Conservation (phyloP, 345 rosid genomes). For the Dovyalis caffra region DNA sequence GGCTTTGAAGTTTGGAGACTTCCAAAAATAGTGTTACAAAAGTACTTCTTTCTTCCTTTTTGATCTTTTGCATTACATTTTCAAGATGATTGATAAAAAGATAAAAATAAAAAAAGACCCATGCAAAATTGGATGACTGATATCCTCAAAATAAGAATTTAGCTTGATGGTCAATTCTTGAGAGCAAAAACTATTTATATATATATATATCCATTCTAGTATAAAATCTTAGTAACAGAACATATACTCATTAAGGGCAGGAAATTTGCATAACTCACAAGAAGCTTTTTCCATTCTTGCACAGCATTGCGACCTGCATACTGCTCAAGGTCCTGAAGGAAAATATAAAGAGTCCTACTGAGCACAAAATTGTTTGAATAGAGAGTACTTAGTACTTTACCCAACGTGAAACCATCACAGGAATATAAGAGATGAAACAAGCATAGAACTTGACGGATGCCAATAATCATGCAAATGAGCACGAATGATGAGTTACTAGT, state of each 20-base stretch:
- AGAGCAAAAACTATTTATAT: too few relatives aligned
- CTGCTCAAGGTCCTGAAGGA: constrained; percentile 72
- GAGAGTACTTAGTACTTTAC: not conserved
- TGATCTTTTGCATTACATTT: too few relatives aligned
- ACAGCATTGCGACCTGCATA: constrained; percentile 77
- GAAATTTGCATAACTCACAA: constrained; percentile 43
- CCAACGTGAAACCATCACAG: not conserved
- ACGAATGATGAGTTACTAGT: not conserved
- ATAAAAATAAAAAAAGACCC: too few relatives aligned
- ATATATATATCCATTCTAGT: too few relatives aligned
- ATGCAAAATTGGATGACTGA: too few relatives aligned
- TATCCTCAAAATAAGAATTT: too few relatives aligned
- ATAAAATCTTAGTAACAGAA: not conserved
- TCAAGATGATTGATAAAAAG: too few relatives aligned
- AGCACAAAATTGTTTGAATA: not conserved
- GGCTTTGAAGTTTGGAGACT: too few relatives aligned
- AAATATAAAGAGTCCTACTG: not conserved
- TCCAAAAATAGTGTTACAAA: too few relatives aligned
- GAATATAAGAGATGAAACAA: not conserved
- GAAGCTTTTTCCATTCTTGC: constrained; percentile 84
- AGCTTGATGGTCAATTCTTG: too few relatives aligned
- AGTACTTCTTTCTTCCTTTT: too few relatives aligned
- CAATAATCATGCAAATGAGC: not conserved
- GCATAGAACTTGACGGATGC: not conserved
- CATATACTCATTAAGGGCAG: not conserved